Conservation (phyloP, 2,329 filamentous ascomycete genomes). For the Pseudogymnoascus sp. region DNA sequence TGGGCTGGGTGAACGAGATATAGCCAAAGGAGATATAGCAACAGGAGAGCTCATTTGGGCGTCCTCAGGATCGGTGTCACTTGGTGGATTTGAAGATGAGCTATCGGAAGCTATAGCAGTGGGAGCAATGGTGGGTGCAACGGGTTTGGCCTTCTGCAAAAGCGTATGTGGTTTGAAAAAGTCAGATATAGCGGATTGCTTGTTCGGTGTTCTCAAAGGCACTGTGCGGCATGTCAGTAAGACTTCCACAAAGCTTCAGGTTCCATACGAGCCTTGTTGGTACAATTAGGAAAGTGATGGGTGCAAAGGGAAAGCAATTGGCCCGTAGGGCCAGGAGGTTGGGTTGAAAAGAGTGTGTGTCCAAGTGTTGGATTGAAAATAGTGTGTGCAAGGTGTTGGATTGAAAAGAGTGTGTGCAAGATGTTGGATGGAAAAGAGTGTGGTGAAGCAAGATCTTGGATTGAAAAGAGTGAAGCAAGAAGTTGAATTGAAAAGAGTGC, state of each 20-base stretch:
- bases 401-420: background rate
- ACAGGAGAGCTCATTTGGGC: background rate
- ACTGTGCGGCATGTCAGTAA: background rate
- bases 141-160: background rate
- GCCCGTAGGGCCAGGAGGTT: background rate
- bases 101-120: background rate
- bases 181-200: background rate
- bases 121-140: background rate
- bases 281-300: background rate
- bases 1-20: background rate
- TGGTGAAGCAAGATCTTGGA: background rate
- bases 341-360: background rate
- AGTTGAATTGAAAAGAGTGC: background rate
- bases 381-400: background rate
- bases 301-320: background rate
- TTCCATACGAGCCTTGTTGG: background rate
- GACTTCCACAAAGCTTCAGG: background rate
- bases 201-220: background rate
- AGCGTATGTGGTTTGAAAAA: background rate
- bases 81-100: background rate
- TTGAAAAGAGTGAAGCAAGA: too few species aligned
- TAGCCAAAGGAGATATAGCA: background rate
- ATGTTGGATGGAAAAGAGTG: background rate
- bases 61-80: background rate
- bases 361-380: background rate